These are phyloP conservation scores for Wickerhamiella lipophila DNA, from an alignment of 805 yeast genomes.

Conservation along the genomic window DNA sequence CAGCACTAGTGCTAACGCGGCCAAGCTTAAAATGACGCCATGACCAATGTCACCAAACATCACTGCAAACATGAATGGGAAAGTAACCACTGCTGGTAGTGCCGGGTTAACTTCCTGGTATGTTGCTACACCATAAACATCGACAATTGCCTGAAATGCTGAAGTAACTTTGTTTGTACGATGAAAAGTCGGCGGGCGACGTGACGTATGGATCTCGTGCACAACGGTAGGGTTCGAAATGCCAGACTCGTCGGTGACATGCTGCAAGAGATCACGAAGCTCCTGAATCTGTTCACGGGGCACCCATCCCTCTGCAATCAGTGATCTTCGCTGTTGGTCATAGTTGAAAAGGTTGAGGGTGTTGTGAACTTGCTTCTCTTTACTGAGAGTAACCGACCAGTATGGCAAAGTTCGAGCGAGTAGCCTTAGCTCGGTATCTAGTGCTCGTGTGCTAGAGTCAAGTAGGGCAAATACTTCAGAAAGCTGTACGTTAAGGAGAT, in stretches of 20 bases:
- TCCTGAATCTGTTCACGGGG: conserved; percentile 58
- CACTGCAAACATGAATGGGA: conserved; percentile 96
- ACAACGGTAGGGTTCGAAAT: conserved; percentile 35
- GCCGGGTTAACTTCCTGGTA: conserved; percentile 96
- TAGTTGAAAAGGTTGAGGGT: conserved; percentile 68
- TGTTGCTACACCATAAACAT: conserved; percentile 87
- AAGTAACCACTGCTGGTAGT: conserved; percentile 82
- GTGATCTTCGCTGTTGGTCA: conserved; percentile 66
- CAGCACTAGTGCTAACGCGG: conserved; percentile 55
- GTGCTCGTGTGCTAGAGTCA: conserved; percentile 48
- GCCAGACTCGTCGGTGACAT: conserved; percentile 39
- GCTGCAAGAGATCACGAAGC: conserved; percentile 51
- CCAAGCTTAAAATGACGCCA: conserved; percentile 67
- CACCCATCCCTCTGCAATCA: conserved; percentile 96
- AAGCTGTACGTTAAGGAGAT: conserved; percentile 35
- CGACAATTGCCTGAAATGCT: conserved; percentile 87
- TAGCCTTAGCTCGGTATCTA: conserved; percentile 63
- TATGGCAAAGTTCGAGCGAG: conserved; percentile 59
- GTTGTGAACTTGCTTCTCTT: conserved; percentile 73
- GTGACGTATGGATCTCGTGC: conserved; percentile 55
- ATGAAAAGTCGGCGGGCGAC: conserved; percentile 88
- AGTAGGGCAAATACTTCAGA: conserved; percentile 48
- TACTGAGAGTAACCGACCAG: conserved; percentile 56
- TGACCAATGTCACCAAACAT: conserved; percentile 99
- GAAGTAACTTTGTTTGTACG: conserved; percentile 81